A percentile compares a stretch with the other conserved stretches of the same genome.
phyloP scores from a whole-genome alignment of 768 basidiomycete genomes.

The Tulasnella calospora region DNA sequence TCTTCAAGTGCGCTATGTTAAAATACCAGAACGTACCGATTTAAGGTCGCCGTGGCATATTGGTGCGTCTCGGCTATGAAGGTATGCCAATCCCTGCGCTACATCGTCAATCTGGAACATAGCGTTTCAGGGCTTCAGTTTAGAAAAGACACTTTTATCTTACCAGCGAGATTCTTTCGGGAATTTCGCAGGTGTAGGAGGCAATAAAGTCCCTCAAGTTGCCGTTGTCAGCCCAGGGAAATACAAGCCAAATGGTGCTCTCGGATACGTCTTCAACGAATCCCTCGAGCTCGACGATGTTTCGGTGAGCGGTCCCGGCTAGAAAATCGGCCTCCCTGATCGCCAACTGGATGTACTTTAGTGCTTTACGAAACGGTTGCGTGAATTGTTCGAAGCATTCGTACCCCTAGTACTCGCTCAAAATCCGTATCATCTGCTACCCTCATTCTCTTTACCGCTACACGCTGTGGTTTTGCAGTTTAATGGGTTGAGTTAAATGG shows the following conservation, averaged over 20 bases:
- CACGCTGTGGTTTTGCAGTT: no score
- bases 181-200: not conserved
- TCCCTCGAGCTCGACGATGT: not conserved
- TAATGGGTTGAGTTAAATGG: no score
- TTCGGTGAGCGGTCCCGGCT: not conserved
- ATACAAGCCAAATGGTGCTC: not conserved
- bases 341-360: not conserved
- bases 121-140: not conserved
- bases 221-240: not conserved
- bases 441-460: no score
- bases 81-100: not conserved
- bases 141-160: not conserved
- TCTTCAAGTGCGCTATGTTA: not conserved
- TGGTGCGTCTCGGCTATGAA: not conserved
- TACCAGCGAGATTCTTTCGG: not conserved
- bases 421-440: no score
- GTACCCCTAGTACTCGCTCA: no score
- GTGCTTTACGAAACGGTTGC: not conserved
- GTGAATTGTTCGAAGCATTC: no score
- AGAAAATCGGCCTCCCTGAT: not conserved
- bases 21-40: not conserved
- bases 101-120: not conserved
- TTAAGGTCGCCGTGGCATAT: conserved; percentile 2
- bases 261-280: not conserved
- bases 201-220: not conserved